Percentiles rank a stretch among this genome's conserved stretches.
Evolutionary conservation across 192 early-diverging fungal genomes (phyloP).

Genomic region (Podochytrium sp.): DNA sequence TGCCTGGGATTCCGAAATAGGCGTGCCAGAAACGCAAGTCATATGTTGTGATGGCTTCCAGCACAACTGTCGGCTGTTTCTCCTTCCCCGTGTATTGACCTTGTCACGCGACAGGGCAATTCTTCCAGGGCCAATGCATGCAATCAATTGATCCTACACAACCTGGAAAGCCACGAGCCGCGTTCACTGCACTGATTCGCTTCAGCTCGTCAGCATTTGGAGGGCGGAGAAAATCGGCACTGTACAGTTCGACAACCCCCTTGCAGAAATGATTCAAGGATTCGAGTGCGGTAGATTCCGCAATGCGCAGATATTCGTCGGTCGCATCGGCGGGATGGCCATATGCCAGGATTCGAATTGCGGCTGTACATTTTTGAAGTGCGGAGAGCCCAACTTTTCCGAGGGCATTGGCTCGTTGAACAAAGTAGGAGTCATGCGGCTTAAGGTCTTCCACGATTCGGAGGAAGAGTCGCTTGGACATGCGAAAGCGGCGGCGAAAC

Average conservation of each 20-base stretch:
- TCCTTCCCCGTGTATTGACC: no score
- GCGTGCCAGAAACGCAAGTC: no score
- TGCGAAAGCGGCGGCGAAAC: neutral
- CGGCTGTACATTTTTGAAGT: slow-evolving; percentile 25
- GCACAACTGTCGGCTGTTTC: no score
- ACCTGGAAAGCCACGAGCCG: no score
- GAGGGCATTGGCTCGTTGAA: neutral
- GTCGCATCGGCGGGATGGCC: slow-evolving; percentile 13
- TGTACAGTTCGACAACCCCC: neutral
- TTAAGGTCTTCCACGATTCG: neutral
- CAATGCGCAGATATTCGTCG: slow-evolving; percentile 23
- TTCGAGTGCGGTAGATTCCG: slow-evolving; percentile 42
- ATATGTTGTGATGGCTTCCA: no score
- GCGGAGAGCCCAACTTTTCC: slow-evolving; percentile 6
- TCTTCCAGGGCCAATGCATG: neutral
- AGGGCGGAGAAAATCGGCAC: neutral
- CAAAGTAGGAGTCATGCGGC: neutral
- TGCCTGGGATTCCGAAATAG: no score
- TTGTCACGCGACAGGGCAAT: neutral
- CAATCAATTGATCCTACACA: no score
- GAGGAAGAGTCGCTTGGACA: neutral
- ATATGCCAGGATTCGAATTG: slow-evolving; percentile 25
- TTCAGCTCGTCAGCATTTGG: no score
- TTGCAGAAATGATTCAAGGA: slow-evolving; percentile 27
- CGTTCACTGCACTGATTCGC: no score